These are phyloP conservation scores for Achaetomium macrosporum DNA, from an alignment of 2,329 filamentous ascomycete genomes.

Conservation along the genomic window DNA sequence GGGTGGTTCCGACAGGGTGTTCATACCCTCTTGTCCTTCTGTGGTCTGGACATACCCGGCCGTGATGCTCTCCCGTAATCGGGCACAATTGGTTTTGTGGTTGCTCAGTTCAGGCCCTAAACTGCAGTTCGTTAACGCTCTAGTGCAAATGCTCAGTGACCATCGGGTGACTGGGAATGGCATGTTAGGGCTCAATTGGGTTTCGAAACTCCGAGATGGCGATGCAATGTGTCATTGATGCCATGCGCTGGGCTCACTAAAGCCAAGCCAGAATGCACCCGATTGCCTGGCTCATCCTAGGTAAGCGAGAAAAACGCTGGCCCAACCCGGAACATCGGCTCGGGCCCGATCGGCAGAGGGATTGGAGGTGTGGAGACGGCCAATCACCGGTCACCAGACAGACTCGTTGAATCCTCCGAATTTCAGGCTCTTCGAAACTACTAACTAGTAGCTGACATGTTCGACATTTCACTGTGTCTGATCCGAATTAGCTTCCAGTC, in stretches of 20 bases:
- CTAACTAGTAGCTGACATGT: no score
- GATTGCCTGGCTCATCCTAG: not conserved
- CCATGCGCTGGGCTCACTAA: not conserved
- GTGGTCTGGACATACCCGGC: not conserved
- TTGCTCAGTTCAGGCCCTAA: no score
- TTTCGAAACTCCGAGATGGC: not conserved
- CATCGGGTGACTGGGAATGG: not conserved
- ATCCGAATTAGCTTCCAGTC: no score
- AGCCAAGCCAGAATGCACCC: not conserved
- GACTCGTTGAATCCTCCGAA: no score
- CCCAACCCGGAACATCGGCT: not conserved
- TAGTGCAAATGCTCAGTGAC: no score
- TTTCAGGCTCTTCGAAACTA: no score
- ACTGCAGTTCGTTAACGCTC: no score
- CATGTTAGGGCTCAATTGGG: not conserved
- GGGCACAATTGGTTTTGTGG: no score
- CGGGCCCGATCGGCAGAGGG: constrained; percentile 9
- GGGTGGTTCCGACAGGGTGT: constrained; percentile 22
- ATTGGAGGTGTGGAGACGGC: not conserved
- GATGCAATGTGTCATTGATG: not conserved
- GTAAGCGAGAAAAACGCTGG: not conserved
- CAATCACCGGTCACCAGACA: not conserved
- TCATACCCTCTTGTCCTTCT: constrained; percentile 17
- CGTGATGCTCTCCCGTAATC: no score
- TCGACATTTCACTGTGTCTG: not conserved